phyloP scores from a whole-genome alignment of 192 early-diverging fungal species.

The Mortierella antarctica region DNA sequence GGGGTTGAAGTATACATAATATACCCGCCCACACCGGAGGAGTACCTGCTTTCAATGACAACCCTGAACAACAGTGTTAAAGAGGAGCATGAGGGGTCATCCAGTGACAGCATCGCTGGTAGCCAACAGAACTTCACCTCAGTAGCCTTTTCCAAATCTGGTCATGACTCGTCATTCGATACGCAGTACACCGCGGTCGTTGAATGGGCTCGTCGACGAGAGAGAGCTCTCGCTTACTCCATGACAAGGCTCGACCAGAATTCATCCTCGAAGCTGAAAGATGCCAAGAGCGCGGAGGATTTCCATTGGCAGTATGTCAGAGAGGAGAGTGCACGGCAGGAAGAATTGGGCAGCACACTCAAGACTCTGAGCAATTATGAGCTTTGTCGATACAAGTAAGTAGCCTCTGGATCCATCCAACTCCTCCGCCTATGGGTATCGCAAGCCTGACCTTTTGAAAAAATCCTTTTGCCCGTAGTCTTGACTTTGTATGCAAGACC shows the following conservation, averaged over 20 bases:
- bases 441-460: not conserved
- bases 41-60: conserved; percentile 17
- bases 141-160: no score
- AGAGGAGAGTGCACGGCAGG: not conserved
- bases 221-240: no score
- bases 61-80: not conserved
- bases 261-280: not conserved
- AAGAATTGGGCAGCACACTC: conserved; percentile 3
- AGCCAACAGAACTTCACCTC: no score
- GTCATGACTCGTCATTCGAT: no score
- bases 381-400: conserved; percentile 36
- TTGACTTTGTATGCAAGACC: conserved; percentile 20
- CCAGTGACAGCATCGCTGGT: no score
- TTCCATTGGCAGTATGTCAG: conserved; percentile 18
- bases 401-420: not conserved
- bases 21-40: conserved; percentile 27
- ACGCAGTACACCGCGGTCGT: no score
- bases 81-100: not conserved
- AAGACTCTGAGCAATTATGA: conserved; percentile 18
- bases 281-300: not conserved
- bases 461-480: not conserved
- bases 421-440: not conserved
- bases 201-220: no score
- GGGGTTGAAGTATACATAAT: conserved; percentile 32
- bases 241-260: no score